A percentile compares a stretch with the other conserved stretches of the same genome.
These are phyloP conservation scores for Coelastrella sp. DNA, from an alignment of 139 green algal genomes.

Conservation along the genomic window DNA sequence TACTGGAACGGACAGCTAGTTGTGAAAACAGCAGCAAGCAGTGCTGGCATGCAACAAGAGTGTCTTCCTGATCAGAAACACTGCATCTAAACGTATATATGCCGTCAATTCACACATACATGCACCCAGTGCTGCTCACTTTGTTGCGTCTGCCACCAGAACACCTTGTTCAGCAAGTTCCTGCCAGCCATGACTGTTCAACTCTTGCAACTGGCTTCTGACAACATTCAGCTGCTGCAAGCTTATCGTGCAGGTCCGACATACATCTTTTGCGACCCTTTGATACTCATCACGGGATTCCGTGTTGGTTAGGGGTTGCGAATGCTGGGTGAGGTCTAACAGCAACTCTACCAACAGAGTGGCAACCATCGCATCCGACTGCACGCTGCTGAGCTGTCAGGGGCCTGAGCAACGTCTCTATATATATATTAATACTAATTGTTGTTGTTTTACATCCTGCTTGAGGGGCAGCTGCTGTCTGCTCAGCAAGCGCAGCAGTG, in stretches of 20 bases:
- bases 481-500: no score
- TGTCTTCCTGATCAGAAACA: no score
- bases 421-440: no score
- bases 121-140: constrained; percentile 8
- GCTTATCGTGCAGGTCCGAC: not conserved
- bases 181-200: constrained; percentile 18
- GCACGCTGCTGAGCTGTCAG: not conserved
- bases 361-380: not conserved
- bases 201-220: not conserved
- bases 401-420: no score
- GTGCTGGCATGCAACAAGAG: no score
- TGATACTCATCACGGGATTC: constrained; percentile 39
- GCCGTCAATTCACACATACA: not conserved
- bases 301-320: not conserved
- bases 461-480: no score
- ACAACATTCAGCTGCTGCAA: constrained; percentile 36
- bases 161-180: constrained; percentile 13
- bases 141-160: constrained; percentile 10
- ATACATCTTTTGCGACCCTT: constrained; percentile 26
- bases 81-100: no score
- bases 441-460: no score
- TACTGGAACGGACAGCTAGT: no score
- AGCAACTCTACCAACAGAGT: constrained; percentile 30
- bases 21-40: no score
- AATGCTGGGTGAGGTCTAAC: not conserved